A percentile compares a stretch with the other conserved stretches of the same genome.
Evolutionary conservation across 257 asterid genomes (phyloP).

Genomic region (Solanum virginianum): DNA sequence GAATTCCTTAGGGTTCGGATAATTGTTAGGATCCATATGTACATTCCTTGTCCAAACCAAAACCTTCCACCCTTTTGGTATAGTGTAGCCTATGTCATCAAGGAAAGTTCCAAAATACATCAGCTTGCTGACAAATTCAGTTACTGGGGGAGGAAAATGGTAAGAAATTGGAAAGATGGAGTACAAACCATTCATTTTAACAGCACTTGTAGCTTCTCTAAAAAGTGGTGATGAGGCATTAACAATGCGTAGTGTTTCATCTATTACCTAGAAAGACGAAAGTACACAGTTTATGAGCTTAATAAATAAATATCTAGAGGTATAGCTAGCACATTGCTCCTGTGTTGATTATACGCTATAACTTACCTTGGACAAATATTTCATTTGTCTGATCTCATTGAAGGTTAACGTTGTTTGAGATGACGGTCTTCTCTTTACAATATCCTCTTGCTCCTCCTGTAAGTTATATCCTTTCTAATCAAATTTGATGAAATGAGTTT

Average conservation of each 20-base stretch:
- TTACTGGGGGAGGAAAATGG: background rate
- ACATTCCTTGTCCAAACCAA: slow-evolving; percentile 3
- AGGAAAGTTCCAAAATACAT: background rate
- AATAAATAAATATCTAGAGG: background rate
- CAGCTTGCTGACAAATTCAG: background rate
- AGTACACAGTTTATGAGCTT: background rate
- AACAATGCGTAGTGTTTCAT: slow-evolving; percentile 2
- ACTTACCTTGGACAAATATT: slow-evolving; percentile 1
- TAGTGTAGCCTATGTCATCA: background rate
- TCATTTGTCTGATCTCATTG: slow-evolving; percentile 5
- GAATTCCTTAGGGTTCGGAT: background rate
- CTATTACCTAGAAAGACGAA: background rate
- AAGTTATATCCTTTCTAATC: background rate
- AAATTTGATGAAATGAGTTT: background rate
- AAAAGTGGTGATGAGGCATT: background rate
- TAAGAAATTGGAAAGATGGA: background rate
- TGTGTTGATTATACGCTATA: background rate
- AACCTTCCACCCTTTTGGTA: slow-evolving; percentile 8
- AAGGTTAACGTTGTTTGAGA: background rate
- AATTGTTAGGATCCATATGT: background rate
- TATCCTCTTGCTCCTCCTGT: slow-evolving; percentile 8
- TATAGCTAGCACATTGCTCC: background rate
- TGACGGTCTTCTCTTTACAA: background rate
- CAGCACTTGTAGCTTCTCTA: slow-evolving; percentile 2
- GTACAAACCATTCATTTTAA: background rate